phyloP scores from a whole-genome alignment of 495 filamentous ascomycete species.

The Platismatia glauca region DNA sequence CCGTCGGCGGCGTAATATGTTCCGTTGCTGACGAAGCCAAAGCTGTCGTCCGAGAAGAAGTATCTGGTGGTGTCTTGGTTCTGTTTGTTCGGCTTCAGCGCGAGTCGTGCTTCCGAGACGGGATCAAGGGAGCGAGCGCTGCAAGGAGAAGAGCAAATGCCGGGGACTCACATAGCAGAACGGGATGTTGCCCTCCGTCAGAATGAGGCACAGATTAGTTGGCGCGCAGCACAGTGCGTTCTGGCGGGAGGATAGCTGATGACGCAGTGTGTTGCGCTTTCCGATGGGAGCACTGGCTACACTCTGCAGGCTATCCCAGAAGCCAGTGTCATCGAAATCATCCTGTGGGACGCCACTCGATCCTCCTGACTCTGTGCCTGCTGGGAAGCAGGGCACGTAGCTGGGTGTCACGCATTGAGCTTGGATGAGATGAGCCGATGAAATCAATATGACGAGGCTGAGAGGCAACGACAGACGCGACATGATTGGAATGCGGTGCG shows the following conservation, averaged over 20 bases:
- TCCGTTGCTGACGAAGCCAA: slow-evolving; percentile 3
- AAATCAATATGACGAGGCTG: too few species aligned
- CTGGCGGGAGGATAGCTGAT: not conserved
- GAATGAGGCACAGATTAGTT: not conserved
- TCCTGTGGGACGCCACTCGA: not conserved
- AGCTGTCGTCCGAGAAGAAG: slow-evolving; percentile 5
- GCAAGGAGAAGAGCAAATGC: not conserved
- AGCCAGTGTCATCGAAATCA: not conserved
- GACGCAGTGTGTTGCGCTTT: not conserved
- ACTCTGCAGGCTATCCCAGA: not conserved
- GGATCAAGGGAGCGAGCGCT: too few species aligned
- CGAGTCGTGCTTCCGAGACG: too few species aligned
- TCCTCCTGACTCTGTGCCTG: not conserved
- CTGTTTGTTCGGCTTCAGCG: not conserved
- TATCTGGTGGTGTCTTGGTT: not conserved
- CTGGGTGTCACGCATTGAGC: not conserved
- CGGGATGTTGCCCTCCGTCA: not conserved
- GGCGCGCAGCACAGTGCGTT: slow-evolving; percentile 6
- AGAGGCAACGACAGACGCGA: too few species aligned
- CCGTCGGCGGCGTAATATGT: slow-evolving; percentile 6
- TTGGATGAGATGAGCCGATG: not conserved
- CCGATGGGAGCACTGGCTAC: not conserved
- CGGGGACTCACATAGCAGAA: slow-evolving; percentile 8
- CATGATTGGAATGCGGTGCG: too few species aligned
- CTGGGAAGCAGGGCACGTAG: not conserved